Base-by-base conservation (phyloP, 2,329 filamentous ascomycete genomes). In the Ophiostoma piceae region DNA sequence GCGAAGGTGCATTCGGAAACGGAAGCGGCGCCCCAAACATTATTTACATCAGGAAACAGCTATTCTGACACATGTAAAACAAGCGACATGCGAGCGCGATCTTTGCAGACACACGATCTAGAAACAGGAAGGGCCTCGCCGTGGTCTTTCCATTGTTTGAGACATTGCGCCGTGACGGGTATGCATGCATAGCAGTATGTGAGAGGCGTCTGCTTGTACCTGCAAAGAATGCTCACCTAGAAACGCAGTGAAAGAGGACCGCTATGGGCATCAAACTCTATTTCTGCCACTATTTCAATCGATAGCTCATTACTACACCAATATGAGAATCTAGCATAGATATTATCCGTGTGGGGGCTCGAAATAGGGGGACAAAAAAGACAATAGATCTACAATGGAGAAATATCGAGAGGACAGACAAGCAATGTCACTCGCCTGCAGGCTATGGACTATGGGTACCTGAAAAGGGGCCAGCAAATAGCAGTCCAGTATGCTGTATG, bases 381-480 rank as follows among this genome's bases (percentile, higher is more conserved):
- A 57, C 51, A 12, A 22, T 9, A 57, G 51, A 26, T 57, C 22
- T 22, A 47, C 43, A 19, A 51, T 8, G 7, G n/a, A 4, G 11
- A 26, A 16, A 47, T n/a, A 16, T 47, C n/a, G 16, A 54, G 47
- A 54, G 51, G 51, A 57, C 51, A 57, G 47, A 54, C 47, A 54
- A 54, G 26, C 26, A 29, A 2, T 22, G 47, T 22, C 47, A 54
- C 47, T 54, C 47, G 5, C 19, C 47, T 14, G 51, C 51, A 26
- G 22, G 22, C 8, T 12, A 57, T 16, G 51, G 47, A 11, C 22
- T 11, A 57, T 57, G 51, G 51, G 22, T 57, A 57, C 51, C 51
- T 57, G 51, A 57, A 57, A 26, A 57, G 51, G 51, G 51, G 51
- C 51, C 51, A 57, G 51, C 51, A 26, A 57, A 57, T 57, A 57